These are phyloP conservation scores for Leonotis leonurus DNA, from an alignment of 257 asterid genomes.

Conservation along the genomic window DNA sequence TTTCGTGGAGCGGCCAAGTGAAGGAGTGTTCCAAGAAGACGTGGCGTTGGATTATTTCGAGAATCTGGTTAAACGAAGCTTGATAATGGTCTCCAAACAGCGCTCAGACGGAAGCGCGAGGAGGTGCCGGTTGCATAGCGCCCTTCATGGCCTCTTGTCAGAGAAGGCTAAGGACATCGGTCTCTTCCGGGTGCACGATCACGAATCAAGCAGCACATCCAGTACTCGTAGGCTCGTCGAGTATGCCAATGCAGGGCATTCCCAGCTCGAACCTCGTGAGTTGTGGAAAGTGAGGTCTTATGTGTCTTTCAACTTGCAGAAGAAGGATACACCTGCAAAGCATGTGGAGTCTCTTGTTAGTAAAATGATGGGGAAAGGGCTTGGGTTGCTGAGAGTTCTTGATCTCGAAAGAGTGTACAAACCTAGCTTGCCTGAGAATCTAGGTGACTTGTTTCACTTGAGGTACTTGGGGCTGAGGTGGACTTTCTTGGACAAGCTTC, in stretches of 20 bases:
- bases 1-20: neutral
- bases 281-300: constrained; percentile 10
- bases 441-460: constrained; percentile 15
- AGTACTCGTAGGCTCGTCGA: constrained; percentile 18
- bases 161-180: neutral
- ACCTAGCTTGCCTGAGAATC: constrained; percentile 22
- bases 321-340: constrained; percentile 21
- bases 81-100: constrained; percentile 17
- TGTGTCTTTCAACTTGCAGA: constrained; percentile 20
- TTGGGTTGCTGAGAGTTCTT: constrained; percentile 21
- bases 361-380: too few relatives aligned
- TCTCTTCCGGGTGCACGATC: constrained; percentile 6
- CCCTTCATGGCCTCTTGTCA: constrained; percentile 7
- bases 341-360: constrained; percentile 6
- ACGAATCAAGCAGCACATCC: neutral
- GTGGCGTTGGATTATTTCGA: constrained; percentile 10
- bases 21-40: constrained; percentile 11
- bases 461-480: constrained; percentile 26
- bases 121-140: constrained; percentile 19
- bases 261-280: neutral
- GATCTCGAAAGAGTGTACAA: constrained; percentile 24
- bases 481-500: constrained; percentile 24
- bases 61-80: constrained; percentile 21
- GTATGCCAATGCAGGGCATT: constrained; percentile 5
- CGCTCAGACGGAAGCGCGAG: constrained; percentile 18